These are phyloP conservation scores for Cordyceps tenuipes DNA, from an alignment of 2,329 filamentous ascomycete genomes.

Conservation along the genomic window DNA sequence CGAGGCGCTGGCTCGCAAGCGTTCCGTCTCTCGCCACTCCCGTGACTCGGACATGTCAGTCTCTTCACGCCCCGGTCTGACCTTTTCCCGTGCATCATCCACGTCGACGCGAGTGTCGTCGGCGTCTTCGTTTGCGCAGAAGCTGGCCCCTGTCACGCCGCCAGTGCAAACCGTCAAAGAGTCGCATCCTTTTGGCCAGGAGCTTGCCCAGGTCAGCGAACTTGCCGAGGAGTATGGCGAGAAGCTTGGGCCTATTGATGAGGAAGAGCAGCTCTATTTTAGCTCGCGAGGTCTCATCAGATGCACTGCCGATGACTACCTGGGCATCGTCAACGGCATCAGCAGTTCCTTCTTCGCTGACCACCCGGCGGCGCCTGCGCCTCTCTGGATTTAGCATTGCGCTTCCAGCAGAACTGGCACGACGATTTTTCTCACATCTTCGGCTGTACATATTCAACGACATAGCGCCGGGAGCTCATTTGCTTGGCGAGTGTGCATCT, in stretches of 20 bases:
- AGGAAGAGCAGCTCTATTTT: constrained; percentile 63
- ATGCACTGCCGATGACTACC: constrained; percentile 74
- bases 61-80: constrained; percentile 49
- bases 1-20: constrained; percentile 60
- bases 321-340: constrained; percentile 67
- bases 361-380: constrained; percentile 24
- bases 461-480: constrained; percentile 1
- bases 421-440: constrained; percentile 14
- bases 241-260: constrained; percentile 54
- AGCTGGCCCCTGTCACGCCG: constrained; percentile 16
- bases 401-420: neutral
- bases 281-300: constrained; percentile 60
- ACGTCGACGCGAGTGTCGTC: constrained; percentile 45
- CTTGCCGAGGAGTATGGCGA: constrained; percentile 79
- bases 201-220: constrained; percentile 87
- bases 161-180: constrained; percentile 23
- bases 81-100: constrained; percentile 49
- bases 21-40: constrained; percentile 53
- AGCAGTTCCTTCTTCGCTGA: constrained; percentile 52
- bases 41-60: constrained; percentile 43
- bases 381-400: constrained; percentile 37
- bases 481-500: neutral
- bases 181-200: constrained; percentile 73
- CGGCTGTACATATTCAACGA: constrained; percentile 25
- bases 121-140: constrained; percentile 25